Percentiles rank a stretch among this genome's conserved stretches.
Conservation (phyloP, 176 grass and related monocot species). For the Guadua angustifolia region DNA sequence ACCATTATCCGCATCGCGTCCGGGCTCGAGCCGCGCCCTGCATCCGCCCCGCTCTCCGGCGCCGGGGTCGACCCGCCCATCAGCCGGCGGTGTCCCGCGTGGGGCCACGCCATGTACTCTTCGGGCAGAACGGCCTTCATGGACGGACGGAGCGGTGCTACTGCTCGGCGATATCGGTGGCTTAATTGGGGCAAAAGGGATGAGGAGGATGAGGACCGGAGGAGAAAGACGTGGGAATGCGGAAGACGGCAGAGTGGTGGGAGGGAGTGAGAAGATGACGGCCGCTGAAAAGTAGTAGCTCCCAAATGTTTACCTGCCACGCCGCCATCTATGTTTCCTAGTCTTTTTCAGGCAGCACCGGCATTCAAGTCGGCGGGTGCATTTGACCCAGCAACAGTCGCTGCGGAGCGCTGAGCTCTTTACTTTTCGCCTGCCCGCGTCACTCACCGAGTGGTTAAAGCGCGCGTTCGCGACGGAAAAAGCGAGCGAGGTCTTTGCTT, state of each 20-base stretch:
- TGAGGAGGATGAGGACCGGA: background rate
- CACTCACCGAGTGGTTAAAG: too few relatives aligned
- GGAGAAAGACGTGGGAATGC: background rate
- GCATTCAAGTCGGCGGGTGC: too few relatives aligned
- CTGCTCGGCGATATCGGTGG: background rate
- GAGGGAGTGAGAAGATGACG: background rate
- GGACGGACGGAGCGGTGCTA: background rate
- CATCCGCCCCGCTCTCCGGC: background rate
- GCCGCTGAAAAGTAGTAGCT: constrained; percentile 30
- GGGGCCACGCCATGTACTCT: background rate
- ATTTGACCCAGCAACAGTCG: too few relatives aligned
- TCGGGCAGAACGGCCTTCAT: background rate
- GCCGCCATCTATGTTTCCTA: too few relatives aligned
- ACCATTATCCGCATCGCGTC: constrained; percentile 68
- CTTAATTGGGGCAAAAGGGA: background rate
- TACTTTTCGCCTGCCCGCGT: too few relatives aligned
- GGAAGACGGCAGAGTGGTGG: background rate
- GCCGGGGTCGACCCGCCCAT: constrained; percentile 1
- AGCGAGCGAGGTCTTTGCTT: too few relatives aligned
- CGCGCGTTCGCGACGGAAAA: too few relatives aligned
- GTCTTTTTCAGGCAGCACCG: too few relatives aligned
- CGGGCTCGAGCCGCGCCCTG: constrained; percentile 41
- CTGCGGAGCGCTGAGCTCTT: too few relatives aligned
- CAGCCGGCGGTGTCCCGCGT: constrained; percentile 6
- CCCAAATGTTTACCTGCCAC: background rate